Conservation (phyloP, 2,329 filamentous ascomycete species). For the Colletotrichum filicis region DNA sequence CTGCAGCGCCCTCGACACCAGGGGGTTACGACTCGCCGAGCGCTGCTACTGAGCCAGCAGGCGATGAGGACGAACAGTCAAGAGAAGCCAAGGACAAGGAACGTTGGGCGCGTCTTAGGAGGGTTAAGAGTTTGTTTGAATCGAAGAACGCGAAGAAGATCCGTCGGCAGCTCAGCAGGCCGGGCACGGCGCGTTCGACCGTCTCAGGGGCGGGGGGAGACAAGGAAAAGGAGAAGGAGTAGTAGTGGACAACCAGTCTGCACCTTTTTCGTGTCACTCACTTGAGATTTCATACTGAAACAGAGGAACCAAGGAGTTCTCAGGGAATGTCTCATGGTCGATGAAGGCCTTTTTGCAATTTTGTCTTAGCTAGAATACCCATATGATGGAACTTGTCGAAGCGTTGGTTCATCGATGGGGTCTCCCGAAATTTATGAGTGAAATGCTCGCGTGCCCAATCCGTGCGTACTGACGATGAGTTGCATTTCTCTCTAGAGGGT, state of each 20-base stretch:
- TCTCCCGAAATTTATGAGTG: not conserved
- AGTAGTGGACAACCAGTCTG: not conserved
- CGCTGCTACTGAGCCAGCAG: constrained; percentile 37
- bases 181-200: constrained; percentile 51
- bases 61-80: constrained; percentile 56
- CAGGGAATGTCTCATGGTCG: not conserved
- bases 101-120: constrained; percentile 76
- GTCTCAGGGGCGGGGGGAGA: constrained; percentile 35
- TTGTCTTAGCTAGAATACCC: constrained; percentile 24
- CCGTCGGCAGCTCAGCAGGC: constrained; percentile 53
- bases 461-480: not conserved
- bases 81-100: constrained; percentile 74
- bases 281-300: not conserved
- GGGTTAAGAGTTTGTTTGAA: constrained; percentile 78
- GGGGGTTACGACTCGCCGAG: constrained; percentile 35
- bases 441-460: too few relatives aligned
- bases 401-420: not conserved
- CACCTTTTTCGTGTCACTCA: not conserved
- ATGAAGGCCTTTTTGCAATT: not conserved
- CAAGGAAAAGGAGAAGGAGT: constrained; percentile 5
- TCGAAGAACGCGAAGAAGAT: constrained; percentile 69
- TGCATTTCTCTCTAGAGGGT: constrained; percentile 20
- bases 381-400: constrained; percentile 14
- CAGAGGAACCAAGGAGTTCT: constrained; percentile 16
- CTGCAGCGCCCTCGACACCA: constrained; percentile 27